Evolutionary conservation across 1,139 yeast species (phyloP).

Genomic region (Kodamaea sp.): DNA sequence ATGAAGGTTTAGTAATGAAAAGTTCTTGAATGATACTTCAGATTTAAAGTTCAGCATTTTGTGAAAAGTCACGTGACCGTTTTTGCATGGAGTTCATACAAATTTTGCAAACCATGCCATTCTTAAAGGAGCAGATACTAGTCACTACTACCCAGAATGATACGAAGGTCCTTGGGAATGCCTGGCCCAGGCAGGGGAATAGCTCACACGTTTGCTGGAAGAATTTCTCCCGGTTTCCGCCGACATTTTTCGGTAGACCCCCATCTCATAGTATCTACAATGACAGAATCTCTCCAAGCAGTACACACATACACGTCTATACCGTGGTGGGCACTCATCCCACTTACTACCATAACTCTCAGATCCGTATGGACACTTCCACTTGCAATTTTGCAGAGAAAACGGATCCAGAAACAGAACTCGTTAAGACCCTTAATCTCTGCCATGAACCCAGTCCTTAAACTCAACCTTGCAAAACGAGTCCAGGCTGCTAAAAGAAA

Average conservation of each 20-base stretch:
- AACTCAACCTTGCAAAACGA: constrained; percentile 67
- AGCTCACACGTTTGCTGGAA: too few relatives aligned
- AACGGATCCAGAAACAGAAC: constrained; percentile 69
- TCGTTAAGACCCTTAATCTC: constrained; percentile 65
- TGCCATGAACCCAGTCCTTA: constrained; percentile 75
- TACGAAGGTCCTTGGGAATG: background rate
- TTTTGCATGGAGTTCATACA: background rate
- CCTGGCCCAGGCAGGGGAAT: background rate
- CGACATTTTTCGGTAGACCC: constrained; percentile 17
- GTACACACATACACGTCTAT: constrained; percentile 59
- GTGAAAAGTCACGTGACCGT: background rate
- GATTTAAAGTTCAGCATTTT: too few relatives aligned
- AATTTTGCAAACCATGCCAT: background rate
- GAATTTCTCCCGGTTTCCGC: background rate
- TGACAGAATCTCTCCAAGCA: constrained; percentile 47
- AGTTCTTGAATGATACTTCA: background rate
- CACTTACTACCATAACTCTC: constrained; percentile 65
- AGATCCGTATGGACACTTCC: constrained; percentile 75
- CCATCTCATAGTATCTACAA: constrained; percentile 26
- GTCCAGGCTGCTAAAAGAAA: constrained; percentile 40
- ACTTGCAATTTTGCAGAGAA: constrained; percentile 70
- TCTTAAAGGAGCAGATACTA: background rate
- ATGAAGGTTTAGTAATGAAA: too few relatives aligned
- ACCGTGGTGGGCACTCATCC: constrained; percentile 86
- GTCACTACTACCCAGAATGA: too few relatives aligned